Evolutionary conservation across 2,329 filamentous ascomycete species (phyloP).

Genomic region (Cladorrhinum sp.): DNA sequence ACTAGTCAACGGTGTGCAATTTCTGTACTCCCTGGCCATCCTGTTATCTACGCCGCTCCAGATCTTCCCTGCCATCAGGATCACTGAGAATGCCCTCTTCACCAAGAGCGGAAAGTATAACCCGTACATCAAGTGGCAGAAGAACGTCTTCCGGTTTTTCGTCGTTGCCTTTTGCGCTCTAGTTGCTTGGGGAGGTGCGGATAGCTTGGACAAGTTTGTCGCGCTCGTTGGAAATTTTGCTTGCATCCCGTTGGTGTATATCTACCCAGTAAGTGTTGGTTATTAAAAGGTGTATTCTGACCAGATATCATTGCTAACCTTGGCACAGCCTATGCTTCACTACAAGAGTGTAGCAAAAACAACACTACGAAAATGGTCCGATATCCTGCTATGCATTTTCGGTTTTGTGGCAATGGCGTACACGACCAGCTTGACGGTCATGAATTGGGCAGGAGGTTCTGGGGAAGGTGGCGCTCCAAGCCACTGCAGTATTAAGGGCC

Average conservation of each 20-base stretch:
- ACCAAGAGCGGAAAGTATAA: slow-evolving; percentile 96
- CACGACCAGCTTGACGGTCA: slow-evolving; percentile 80
- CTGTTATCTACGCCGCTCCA: slow-evolving; percentile 91
- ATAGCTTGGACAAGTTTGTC: slow-evolving; percentile 95
- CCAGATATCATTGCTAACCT: slow-evolving; percentile 4
- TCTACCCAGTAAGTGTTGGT: slow-evolving; percentile 78
- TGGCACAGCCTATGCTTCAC: slow-evolving; percentile 79
- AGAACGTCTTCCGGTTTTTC: slow-evolving; percentile 94
- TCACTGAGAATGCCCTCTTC: slow-evolving; percentile 91
- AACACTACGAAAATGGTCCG: slow-evolving; percentile 63
- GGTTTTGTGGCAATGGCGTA: slow-evolving; percentile 87
- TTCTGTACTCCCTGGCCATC: slow-evolving; percentile 97
- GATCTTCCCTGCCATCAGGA: slow-evolving; percentile 96
- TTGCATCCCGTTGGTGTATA: slow-evolving; percentile 93
- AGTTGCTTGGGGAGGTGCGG: slow-evolving; percentile 89
- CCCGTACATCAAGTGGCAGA: slow-evolving; percentile 98
- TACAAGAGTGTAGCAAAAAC: slow-evolving; percentile 74
- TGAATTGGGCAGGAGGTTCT: slow-evolving; percentile 72
- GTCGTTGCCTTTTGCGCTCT: slow-evolving; percentile 81
- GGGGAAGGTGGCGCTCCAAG: slow-evolving; percentile 42
- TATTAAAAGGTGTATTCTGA: not conserved
- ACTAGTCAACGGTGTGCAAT: slow-evolving; percentile 92
- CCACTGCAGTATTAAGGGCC: slow-evolving; percentile 48
- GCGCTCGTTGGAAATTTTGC: slow-evolving; percentile 95
- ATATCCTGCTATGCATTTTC: slow-evolving; percentile 75